These are phyloP conservation scores for Centrapalus pauciflorus DNA, from an alignment of 129 eudicot genomes.

Conservation along the genomic window DNA sequence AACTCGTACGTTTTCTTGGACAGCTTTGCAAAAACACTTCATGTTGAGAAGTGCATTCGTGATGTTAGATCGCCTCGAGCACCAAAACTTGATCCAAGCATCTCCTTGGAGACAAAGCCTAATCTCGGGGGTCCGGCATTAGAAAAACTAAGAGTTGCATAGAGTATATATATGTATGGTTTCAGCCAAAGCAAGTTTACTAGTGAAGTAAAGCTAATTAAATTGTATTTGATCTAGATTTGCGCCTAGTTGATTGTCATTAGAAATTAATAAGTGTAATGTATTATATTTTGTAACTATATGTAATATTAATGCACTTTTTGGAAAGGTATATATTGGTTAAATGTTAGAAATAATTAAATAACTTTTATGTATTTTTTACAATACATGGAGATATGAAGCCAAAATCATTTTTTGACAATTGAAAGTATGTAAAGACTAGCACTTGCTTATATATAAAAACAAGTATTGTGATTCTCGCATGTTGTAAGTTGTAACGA, in stretches of 20 bases:
- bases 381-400: too few relatives aligned
- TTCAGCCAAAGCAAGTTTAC: not conserved
- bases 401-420: too few relatives aligned
- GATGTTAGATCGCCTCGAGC: conserved; percentile 4
- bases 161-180: not conserved
- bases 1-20: not conserved
- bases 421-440: too few relatives aligned
- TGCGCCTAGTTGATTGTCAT: not conserved
- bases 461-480: too few relatives aligned
- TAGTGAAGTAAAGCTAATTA: not conserved
- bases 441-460: too few relatives aligned
- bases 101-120: not conserved
- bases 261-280: not conserved
- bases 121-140: not conserved
- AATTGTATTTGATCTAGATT: not conserved
- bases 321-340: not conserved
- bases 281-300: not conserved
- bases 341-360: not conserved
- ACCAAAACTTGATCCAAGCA: not conserved
- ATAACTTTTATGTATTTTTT: too few relatives aligned
- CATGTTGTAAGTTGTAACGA: too few relatives aligned
- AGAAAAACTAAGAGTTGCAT: not conserved
- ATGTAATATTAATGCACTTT: not conserved
- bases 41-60: conserved; percentile 23
- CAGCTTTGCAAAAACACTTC: conserved; percentile 26